Base-by-base conservation (phyloP, 768 basidiomycete genomes). In the Mrakia frigida region DNA sequence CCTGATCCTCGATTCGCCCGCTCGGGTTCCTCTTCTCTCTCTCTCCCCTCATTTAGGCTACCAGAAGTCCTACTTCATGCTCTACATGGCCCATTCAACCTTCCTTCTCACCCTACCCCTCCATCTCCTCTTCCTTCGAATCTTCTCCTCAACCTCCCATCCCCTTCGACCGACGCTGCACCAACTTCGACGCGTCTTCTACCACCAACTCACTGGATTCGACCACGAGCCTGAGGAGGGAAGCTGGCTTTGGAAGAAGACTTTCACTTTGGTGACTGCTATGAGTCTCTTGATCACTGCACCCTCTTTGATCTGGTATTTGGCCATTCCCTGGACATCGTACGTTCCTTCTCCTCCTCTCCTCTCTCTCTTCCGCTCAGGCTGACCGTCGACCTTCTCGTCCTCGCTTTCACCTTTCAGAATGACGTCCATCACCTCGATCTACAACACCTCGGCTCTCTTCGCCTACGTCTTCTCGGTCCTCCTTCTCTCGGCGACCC, bases 71-170 rank as follows among this genome's bases (percentile, higher is more conserved):
- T 96, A 89, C 86, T 91, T 98, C 80, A 85, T 81, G 35, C 80
- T 82, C 93, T 78, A 39, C 16, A 68, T 78, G 16, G 61, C 79
- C 23, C 74, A 77, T 52, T 59, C 60, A 10, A 83, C 83, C 0
- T 91, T 98, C 83, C 81, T 86, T 25, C 80, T 95, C 78, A 88
- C 92, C 79, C 91, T 95, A 79, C 94, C 94, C 0, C 80, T 92
- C 18, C 96, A 98, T 84, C 83, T 95, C 28, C 79, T 89, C 33
- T 88, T 89, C 80, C 87, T 98, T 37, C 82, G 84, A 10, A 71
- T 86, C 46, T 70, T 73, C 43, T 65, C 87, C 85, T 65, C 87
- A 85, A 53, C 88, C 25, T 82, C 86, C 61, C 83, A 87, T 50
- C 85, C 90, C 3, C 79, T 87, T 75, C 80, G 83, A 63, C 83